phyloP scores from a whole-genome alignment of 108 stramenopile genomes.

The Discostella stelligeroides region DNA sequence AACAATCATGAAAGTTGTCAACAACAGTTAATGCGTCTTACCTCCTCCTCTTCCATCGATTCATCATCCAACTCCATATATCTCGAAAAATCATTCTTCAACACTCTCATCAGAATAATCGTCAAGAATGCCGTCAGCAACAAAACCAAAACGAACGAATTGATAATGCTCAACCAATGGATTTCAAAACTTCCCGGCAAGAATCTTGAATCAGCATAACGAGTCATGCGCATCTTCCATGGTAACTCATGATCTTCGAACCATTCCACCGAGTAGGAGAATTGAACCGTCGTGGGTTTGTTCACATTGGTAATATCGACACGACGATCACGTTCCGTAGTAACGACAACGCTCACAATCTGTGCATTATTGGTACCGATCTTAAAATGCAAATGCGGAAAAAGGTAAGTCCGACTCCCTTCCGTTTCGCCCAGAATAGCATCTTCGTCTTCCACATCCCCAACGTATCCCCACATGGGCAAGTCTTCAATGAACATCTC shows the following conservation, averaged over 20 bases:
- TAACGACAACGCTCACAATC: conserved; percentile 90
- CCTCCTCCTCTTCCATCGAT: conserved; percentile 93
- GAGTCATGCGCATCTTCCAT: conserved; percentile 87
- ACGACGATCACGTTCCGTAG: conserved; percentile 79
- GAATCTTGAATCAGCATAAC: conserved; percentile 87
- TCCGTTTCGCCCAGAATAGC: conserved; percentile 75
- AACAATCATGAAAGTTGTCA: neutral
- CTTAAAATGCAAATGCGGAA: conserved; percentile 91
- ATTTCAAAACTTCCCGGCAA: conserved; percentile 92
- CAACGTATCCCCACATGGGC: conserved; percentile 97
- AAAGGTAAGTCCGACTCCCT: conserved; percentile 78
- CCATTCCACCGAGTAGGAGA: conserved; percentile 96
- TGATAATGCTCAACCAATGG: conserved; percentile 98
- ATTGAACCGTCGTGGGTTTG: conserved; percentile 73
- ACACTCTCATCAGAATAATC: conserved; percentile 93
- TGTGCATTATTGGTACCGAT: conserved; percentile 89
- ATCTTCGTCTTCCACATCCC: conserved; percentile 83
- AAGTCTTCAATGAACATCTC: conserved; percentile 99
- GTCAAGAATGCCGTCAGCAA: conserved; percentile 95
- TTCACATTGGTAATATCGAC: conserved; percentile 92
- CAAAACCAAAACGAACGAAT: conserved; percentile 95
- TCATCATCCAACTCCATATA: conserved; percentile 97
- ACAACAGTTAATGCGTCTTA: conserved; percentile 46
- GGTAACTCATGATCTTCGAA: conserved; percentile 65
- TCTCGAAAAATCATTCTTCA: conserved; percentile 96